Evolutionary conservation across 108 stramenopile genomes (phyloP).

Genomic region (Conticribra weissflogii): DNA sequence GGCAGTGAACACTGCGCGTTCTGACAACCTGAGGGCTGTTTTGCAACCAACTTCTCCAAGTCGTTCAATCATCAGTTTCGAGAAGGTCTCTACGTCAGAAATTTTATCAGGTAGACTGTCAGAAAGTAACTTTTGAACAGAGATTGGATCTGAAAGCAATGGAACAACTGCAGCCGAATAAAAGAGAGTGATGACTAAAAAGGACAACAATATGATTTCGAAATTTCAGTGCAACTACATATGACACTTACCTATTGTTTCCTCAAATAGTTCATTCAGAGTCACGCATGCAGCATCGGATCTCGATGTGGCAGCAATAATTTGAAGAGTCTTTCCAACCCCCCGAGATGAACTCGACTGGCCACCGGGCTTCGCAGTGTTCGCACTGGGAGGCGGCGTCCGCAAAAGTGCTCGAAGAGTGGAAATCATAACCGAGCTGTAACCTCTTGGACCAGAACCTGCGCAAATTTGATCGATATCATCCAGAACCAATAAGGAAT

Average conservation of each 20-base stretch:
- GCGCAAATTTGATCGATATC: constrained; percentile 82
- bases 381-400: constrained; percentile 56
- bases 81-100: constrained; percentile 45
- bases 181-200: neutral
- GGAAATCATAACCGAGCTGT: constrained; percentile 76
- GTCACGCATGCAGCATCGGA: constrained; percentile 67
- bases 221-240: neutral
- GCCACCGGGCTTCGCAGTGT: constrained; percentile 57
- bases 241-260: constrained; percentile 52
- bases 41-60: constrained; percentile 71
- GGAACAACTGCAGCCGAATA: constrained; percentile 51
- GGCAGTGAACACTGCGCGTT: constrained; percentile 61
- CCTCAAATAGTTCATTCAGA: constrained; percentile 75
- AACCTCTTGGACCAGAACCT: constrained; percentile 60
- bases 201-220: neutral
- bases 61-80: constrained; percentile 45
- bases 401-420: constrained; percentile 78
- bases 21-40: constrained; percentile 64
- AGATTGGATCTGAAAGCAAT: constrained; percentile 45
- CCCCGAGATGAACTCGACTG: constrained; percentile 32
- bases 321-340: constrained; percentile 57
- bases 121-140: constrained; percentile 52
- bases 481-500: constrained; percentile 71
- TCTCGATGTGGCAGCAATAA: constrained; percentile 70
- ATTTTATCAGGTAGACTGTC: constrained; percentile 47